Evolutionary conservation across 176 grass and related monocot genomes (phyloP).

Genomic region (Triticum dicoccoides): DNA sequence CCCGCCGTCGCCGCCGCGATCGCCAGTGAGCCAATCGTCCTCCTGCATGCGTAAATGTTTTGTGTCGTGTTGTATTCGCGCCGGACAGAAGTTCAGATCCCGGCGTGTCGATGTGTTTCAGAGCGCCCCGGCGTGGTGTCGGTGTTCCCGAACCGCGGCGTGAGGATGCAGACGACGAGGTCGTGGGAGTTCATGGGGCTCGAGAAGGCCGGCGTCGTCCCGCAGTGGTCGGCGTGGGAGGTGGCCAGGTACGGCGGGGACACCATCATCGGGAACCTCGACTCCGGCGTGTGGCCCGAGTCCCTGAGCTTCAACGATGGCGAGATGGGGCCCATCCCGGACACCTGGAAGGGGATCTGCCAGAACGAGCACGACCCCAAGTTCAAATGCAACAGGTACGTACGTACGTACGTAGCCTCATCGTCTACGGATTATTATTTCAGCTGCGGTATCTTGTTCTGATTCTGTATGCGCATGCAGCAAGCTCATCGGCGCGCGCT

Average conservation of each 20-base stretch:
- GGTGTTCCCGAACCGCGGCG: constrained; percentile 61
- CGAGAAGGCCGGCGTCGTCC: constrained; percentile 41
- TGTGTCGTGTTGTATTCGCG: too few relatives aligned
- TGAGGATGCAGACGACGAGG: constrained; percentile 75
- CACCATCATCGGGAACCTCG: constrained; percentile 75
- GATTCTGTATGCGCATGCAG: constrained; percentile 10
- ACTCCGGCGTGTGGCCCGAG: constrained; percentile 93
- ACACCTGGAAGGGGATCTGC: constrained; percentile 76
- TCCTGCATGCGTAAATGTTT: background rate
- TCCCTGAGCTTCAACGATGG: constrained; percentile 70
- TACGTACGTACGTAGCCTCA: background rate
- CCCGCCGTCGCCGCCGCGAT: constrained; percentile 40
- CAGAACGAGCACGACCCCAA: constrained; percentile 39
- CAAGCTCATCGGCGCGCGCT: constrained; percentile 79
- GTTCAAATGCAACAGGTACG: constrained; percentile 73
- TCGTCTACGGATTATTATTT: background rate
- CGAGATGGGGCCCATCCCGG: constrained; percentile 47
- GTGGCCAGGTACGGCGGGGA: constrained; percentile 58
- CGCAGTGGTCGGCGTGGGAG: constrained; percentile 55
- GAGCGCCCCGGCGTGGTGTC: constrained; percentile 62
- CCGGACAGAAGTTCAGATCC: background rate
- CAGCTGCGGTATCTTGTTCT: background rate
- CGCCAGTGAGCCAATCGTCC: constrained; percentile 34
- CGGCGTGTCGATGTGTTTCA: background rate
- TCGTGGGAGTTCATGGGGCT: constrained; percentile 86